A percentile compares a stretch with the other conserved stretches of the same genome.
Evolutionary conservation across 495 filamentous ascomycete species (phyloP).

Genomic region (Podospora comata): DNA sequence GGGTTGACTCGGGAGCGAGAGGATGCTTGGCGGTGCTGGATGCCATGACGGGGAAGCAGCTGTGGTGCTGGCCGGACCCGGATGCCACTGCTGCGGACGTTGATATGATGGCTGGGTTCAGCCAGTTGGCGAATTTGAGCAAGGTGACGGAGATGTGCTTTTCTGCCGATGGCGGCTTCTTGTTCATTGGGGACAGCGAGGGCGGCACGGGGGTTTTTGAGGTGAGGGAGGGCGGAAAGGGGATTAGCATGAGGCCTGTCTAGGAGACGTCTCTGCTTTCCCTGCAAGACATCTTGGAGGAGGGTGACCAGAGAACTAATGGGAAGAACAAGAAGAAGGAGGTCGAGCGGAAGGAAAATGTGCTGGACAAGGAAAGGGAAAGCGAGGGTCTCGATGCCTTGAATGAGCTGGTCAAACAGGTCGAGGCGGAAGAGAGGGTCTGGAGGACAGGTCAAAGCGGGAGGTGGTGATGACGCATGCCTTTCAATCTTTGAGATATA

Average conservation of each 20-base stretch:
- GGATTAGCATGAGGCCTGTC: not conserved
- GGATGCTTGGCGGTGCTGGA: constrained; percentile 34
- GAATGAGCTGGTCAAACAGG: not conserved
- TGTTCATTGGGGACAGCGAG: constrained; percentile 32
- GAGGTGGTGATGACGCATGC: not conserved
- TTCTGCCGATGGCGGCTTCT: constrained; percentile 32
- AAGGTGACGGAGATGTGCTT: constrained; percentile 34
- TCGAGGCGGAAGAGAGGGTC: not conserved
- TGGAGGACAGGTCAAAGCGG: not conserved
- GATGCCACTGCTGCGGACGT: constrained; percentile 21
- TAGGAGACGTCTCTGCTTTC: not conserved
- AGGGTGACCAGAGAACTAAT: not conserved
- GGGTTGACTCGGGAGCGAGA: constrained; percentile 30
- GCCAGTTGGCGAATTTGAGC: constrained; percentile 29
- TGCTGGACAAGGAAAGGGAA: too few relatives aligned
- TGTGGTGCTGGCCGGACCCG: constrained; percentile 40
- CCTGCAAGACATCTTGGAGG: not conserved
- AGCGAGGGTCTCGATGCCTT: not conserved
- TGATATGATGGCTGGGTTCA: constrained; percentile 22
- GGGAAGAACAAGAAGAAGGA: not conserved
- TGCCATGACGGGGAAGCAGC: constrained; percentile 30
- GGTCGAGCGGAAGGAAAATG: not conserved
- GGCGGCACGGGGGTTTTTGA: constrained; percentile 33
- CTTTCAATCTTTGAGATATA: not conserved
- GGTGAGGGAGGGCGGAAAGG: constrained; percentile 26